A percentile compares a stretch with the other conserved stretches of the same genome.
These are phyloP conservation scores for Collybia nuda DNA, from an alignment of 768 basidiomycete genomes.

Conservation along the genomic window DNA sequence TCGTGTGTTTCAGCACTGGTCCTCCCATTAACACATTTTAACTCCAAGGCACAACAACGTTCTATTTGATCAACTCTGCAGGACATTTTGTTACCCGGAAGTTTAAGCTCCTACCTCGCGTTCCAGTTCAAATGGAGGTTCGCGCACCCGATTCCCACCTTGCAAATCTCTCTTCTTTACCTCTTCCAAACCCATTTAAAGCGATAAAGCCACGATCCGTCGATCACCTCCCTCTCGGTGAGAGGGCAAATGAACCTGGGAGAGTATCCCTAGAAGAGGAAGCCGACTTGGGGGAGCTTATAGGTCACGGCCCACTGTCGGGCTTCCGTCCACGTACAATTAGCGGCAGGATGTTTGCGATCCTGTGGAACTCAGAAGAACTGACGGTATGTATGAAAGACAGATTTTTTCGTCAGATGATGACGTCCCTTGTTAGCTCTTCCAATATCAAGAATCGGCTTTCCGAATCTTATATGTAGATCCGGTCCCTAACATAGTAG, in stretches of 20 bases:
- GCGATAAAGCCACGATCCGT: conserved; percentile 46
- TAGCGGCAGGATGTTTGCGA: conserved; percentile 31
- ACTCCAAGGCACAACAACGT: conserved; percentile 29
- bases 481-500: conserved; percentile 23
- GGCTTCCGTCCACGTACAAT: conserved; percentile 24
- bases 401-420: neutral
- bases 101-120: conserved; percentile 32
- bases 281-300: conserved; percentile 30
- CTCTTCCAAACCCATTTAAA: conserved; percentile 68
- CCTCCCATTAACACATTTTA: neutral
- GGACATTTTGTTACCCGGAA: conserved; percentile 45
- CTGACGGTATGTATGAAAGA: conserved; percentile 32
- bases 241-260: conserved; percentile 18
- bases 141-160: conserved; percentile 25
- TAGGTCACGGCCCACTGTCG: conserved; percentile 21
- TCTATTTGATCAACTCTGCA: conserved; percentile 42
- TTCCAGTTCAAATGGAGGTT: conserved; percentile 15
- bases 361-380: conserved; percentile 48
- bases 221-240: conserved; percentile 35
- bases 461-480: conserved; percentile 28
- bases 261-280: conserved; percentile 32
- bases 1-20: conserved; percentile 2
- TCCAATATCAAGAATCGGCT: conserved; percentile 30
- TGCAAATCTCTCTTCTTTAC: conserved; percentile 30
- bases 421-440: conserved; percentile 27